phyloP scores from a whole-genome alignment of 495 filamentous ascomycete species.

The Aspergillus mulundensis region DNA sequence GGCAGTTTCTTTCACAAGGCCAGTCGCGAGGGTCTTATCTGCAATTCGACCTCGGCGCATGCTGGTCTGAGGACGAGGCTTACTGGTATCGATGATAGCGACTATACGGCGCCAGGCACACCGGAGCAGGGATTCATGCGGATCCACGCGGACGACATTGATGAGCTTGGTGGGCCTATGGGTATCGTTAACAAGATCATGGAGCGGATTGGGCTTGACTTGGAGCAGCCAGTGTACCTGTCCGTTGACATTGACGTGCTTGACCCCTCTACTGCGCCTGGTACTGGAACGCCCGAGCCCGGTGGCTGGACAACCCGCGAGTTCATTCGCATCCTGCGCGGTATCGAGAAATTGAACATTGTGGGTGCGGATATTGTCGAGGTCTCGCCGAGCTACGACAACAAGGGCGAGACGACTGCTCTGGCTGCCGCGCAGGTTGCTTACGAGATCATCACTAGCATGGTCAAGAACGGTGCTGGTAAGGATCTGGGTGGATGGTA shows the following conservation, averaged over 20 bases:
- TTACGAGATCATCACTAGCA: conserved; percentile 76
- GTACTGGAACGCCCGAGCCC: conserved; percentile 70
- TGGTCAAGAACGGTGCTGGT: conserved; percentile 63
- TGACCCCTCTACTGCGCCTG: conserved; percentile 67
- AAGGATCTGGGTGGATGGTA: conserved; percentile 47
- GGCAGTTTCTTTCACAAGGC: conserved; percentile 85
- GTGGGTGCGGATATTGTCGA: conserved; percentile 80
- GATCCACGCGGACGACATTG: conserved; percentile 65
- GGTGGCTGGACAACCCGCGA: conserved; percentile 73
- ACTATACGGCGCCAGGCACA: conserved; percentile 50
- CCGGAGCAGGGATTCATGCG: conserved; percentile 63
- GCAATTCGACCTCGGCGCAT: conserved; percentile 66
- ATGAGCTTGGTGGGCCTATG: conserved; percentile 54
- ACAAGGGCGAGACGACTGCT: conserved; percentile 76
- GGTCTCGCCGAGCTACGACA: conserved; percentile 83
- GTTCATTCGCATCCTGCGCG: conserved; percentile 65
- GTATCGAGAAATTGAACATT: conserved; percentile 64
- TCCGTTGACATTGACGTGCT: conserved; percentile 73
- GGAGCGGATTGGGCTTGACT: conserved; percentile 56
- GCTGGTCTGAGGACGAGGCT: conserved; percentile 72
- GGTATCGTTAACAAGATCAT: conserved; percentile 59
- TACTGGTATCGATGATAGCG: conserved; percentile 60
- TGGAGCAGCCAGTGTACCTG: conserved; percentile 65
- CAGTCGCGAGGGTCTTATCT: conserved; percentile 66
- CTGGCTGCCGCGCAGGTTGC: conserved; percentile 78